A percentile compares a stretch with the other conserved stretches of the same genome.
These are phyloP conservation scores for Heimioporus sp. DNA, from an alignment of 768 basidiomycete species.

Conservation along the genomic window DNA sequence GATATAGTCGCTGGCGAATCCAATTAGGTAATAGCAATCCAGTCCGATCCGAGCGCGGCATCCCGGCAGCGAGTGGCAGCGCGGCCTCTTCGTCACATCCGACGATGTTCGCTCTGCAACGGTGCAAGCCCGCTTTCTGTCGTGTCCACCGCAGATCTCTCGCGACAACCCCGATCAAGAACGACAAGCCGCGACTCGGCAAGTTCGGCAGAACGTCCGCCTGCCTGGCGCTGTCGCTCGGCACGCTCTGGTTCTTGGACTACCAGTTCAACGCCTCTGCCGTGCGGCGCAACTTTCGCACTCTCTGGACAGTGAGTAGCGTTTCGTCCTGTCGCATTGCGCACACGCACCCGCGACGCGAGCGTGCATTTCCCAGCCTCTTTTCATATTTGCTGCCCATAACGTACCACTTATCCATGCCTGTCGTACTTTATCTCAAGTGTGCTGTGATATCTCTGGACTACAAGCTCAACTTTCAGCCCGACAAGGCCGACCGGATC, in stretches of 20 bases:
- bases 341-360: too few species aligned
- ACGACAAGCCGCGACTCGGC: too few species aligned
- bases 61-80: too few species aligned
- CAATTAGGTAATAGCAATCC: conserved; percentile 1
- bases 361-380: too few species aligned
- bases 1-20: not conserved
- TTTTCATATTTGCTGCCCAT: not conserved
- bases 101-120: too few species aligned
- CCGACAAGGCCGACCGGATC: conserved; percentile 67
- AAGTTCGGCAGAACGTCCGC: not conserved
- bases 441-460: conserved; percentile 70
- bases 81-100: too few species aligned
- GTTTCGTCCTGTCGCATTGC: too few species aligned
- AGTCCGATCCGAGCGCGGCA: too few species aligned
- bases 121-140: too few species aligned
- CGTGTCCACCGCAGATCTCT: too few species aligned
- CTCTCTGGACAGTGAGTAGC: conserved; percentile 46
- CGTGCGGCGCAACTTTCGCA: conserved; percentile 44
- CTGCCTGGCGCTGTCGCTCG: conserved; percentile 27
- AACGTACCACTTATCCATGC: too few species aligned
- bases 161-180: too few species aligned
- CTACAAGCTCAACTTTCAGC: conserved; percentile 88
- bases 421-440: conserved; percentile 30
- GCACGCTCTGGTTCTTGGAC: conserved; percentile 39
- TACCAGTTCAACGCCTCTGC: conserved; percentile 49